Base-by-base conservation (phyloP, 306 rosid species). In the Biancaea sappan region DNA sequence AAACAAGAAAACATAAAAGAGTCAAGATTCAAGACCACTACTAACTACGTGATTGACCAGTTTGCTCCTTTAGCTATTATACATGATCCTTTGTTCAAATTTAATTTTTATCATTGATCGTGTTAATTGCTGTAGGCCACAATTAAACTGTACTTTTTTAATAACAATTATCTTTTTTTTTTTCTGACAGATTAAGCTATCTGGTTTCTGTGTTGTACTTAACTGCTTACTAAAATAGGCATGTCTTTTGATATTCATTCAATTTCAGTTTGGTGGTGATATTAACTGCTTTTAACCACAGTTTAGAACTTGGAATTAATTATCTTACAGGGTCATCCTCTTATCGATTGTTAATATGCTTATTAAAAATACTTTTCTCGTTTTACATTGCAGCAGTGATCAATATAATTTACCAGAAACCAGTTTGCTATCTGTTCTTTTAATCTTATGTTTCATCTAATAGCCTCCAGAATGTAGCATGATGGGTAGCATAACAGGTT, bases 101-200 rank as follows among this genome's bases (percentile, higher is more conserved):
- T 83, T 38, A 28, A 62, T 79, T 28, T 76, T 40, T 67, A 70
- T 51, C 35, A 54, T 53, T 60, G 32, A 7, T 60, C 26, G 48
- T 50, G 62, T 60, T 26, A 31, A 59, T 64, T 40, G 37, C 58
- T 69, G 40, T 53, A 53, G 61, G 32, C 44, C 28, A 56, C 50
- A 54, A 73, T 60, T 29, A 38, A 21, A 68, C 57, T 69, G 24
- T 70, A 18, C 65, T 70, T 44, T 63, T 35, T 19, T 48, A 37
- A 37, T 31, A 24, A 11, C n/a, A 12, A 35, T 56, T 29, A n/a
- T 69, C 21, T 82, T 40, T 26, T 28, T 6, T 28, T n/a, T 14
- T 35, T 8, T 51, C 69, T 47, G 16, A 41, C 56, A 56, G 50
- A 40, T 56, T 57, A 83, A 66, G 56, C 37, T 44, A 40, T 58